Base-by-base conservation (phyloP, 768 basidiomycete species). In the Xerocomellus chrysenteron region DNA sequence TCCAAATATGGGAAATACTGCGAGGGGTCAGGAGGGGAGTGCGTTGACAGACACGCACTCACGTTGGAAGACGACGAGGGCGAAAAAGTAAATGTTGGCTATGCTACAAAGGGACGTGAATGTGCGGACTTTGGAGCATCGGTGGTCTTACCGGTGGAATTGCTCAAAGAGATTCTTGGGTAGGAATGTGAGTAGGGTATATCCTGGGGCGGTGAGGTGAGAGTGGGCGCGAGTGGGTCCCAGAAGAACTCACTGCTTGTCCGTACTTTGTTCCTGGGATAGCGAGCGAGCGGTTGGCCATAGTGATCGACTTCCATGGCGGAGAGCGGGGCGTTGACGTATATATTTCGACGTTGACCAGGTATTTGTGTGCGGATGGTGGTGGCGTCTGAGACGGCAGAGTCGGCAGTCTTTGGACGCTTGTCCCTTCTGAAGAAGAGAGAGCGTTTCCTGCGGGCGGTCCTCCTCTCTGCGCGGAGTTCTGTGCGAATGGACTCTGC, bases 81-180 rank as follows among this genome's bases (percentile, higher is more conserved):
- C 80, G 47, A 95, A 73, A 77, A 97, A 98, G 76, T 93, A 99
- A 45, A 98, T 74, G 73, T 98, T 98, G 55, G 94, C 94, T 48
- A 93, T 84, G 39, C 89, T 89, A 65, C 41, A 32, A 32, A 13
- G 30, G 19, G 11, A 42, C 52, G 47, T 65, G 46, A 64, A 44
- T 11, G 9, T 17, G 37, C 2, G 39, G 14, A 21, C 13, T 13
- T 40, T 16, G 44, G 28, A n/a, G 39, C 36, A 17, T 11, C 9
- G 45, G 7, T 19, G 14, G 19, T 65, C 82, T 61, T 58, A 88
- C 87, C 95, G 82, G 58, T 92, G 81, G 69, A 98, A 99, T 68
- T 99, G 96, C 73, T 98, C 94, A 62, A 86, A 92, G 61, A 98
- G 73, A 70, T 98, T 97, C 81, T 92, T 94, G 11, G 95, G 95